Conservation (phyloP, 768 basidiomycete genomes). For the Russula sp. region DNA sequence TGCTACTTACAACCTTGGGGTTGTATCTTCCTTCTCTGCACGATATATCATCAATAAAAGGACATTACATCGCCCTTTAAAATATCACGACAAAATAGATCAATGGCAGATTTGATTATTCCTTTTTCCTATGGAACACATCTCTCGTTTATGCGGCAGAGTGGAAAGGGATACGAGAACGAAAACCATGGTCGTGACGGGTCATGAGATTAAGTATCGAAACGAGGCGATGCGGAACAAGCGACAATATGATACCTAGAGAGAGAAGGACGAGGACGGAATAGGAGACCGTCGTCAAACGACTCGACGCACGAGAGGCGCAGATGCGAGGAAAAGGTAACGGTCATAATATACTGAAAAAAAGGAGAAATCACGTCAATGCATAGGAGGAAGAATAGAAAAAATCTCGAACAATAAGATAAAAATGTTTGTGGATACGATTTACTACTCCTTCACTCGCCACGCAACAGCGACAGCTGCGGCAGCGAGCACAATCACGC, state of each 20-base stretch:
- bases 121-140: conserved; percentile 23
- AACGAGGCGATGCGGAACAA: conserved; percentile 17
- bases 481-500: conserved; percentile 29
- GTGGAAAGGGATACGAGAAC: background rate
- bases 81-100: conserved; percentile 14
- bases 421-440: conserved; percentile 14
- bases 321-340: conserved; percentile 18
- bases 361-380: conserved; percentile 23
- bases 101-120: conserved; percentile 23
- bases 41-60: conserved; percentile 3
- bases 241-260: conserved; percentile 26
- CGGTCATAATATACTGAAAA: conserved; percentile 26
- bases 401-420: conserved; percentile 28
- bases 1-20: background rate
- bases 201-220: conserved; percentile 30
- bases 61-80: conserved; percentile 1
- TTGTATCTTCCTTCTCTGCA: background rate
- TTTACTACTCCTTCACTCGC: conserved; percentile 28
- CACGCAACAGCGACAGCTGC: conserved; percentile 31
- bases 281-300: conserved; percentile 14
- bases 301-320: conserved; percentile 1
- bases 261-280: background rate
- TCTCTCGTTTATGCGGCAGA: conserved; percentile 19
- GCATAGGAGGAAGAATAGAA: conserved; percentile 11
- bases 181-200: conserved; percentile 26